phyloP scores from a whole-genome alignment of 257 asterid genomes.

The Fraxinus anomala region DNA sequence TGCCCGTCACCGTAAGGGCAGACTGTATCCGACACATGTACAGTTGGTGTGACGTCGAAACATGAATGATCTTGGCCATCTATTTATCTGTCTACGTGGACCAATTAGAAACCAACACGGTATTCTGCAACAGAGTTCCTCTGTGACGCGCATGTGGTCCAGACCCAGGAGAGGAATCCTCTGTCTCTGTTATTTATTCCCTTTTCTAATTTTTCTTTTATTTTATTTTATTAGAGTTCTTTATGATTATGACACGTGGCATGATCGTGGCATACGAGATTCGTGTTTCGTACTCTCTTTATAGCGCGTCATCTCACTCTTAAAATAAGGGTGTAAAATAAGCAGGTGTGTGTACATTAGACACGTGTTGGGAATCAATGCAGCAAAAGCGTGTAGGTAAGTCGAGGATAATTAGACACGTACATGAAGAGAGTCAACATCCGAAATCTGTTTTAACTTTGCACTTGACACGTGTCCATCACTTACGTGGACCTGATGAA shows the following conservation, averaged over 20 bases:
- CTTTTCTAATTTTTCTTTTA: neutral
- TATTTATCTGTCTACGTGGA: slow-evolving; percentile 43
- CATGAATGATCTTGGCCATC: slow-evolving; percentile 39
- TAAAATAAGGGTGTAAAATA: no score
- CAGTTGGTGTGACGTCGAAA: slow-evolving; percentile 61
- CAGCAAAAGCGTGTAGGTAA: neutral
- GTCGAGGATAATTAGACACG: neutral
- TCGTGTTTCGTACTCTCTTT: slow-evolving; percentile 26
- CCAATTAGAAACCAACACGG: slow-evolving; percentile 50
- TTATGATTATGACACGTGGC: slow-evolving; percentile 58
- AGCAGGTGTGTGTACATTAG: no score
- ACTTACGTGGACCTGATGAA: neutral
- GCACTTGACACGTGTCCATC: neutral
- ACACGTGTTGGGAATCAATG: neutral
- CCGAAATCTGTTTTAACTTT: neutral
- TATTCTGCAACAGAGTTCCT: neutral
- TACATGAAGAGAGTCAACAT: neutral
- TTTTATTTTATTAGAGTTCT: neutral
- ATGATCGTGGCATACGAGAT: slow-evolving; percentile 48
- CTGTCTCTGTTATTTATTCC: neutral
- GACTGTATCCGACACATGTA: slow-evolving; percentile 56
- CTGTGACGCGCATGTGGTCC: slow-evolving; percentile 72
- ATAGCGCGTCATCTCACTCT: slow-evolving; percentile 23
- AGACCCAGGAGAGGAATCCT: neutral
- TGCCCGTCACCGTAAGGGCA: slow-evolving; percentile 92